A percentile compares a stretch with the other conserved stretches of the same genome.
These are phyloP conservation scores for Geum urbanum DNA, from an alignment of 306 rosid species.

Conservation along the genomic window DNA sequence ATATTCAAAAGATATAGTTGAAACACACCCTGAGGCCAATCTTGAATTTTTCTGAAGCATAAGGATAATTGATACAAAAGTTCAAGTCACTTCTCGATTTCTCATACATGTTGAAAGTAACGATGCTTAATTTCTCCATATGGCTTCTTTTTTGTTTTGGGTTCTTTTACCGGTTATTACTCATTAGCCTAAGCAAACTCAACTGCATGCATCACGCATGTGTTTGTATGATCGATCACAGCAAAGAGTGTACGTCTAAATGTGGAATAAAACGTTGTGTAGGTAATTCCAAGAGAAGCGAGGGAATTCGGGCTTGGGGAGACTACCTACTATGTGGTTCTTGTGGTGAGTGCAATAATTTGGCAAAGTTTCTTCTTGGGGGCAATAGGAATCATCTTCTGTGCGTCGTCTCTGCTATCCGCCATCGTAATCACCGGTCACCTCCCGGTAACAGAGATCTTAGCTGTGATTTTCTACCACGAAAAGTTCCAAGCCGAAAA, in stretches of 20 bases:
- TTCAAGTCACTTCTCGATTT: too few relatives aligned
- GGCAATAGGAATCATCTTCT: conserved; percentile 66
- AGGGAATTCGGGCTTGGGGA: conserved; percentile 49
- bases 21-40: too few relatives aligned
- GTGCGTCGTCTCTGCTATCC: conserved; percentile 60
- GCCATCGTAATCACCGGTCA: conserved; percentile 51
- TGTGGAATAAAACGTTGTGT: not conserved
- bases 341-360: conserved; percentile 45
- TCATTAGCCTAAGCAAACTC: too few relatives aligned
- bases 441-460: conserved; percentile 53
- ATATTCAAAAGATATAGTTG: too few relatives aligned
- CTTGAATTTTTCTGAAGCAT: too few relatives aligned
- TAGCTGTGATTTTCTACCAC: conserved; percentile 58
- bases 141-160: not conserved
- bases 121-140: not conserved
- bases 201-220: too few relatives aligned
- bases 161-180: not conserved
- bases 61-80: too few relatives aligned
- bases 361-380: conserved; percentile 83
- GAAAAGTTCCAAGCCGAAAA: conserved; percentile 59
- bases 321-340: conserved; percentile 49
- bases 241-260: not conserved
- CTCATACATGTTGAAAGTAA: too few relatives aligned
- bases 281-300: conserved; percentile 75
- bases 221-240: not conserved